phyloP scores from a whole-genome alignment of 176 grass and related monocot genomes.

The Aegilops tauschii region DNA sequence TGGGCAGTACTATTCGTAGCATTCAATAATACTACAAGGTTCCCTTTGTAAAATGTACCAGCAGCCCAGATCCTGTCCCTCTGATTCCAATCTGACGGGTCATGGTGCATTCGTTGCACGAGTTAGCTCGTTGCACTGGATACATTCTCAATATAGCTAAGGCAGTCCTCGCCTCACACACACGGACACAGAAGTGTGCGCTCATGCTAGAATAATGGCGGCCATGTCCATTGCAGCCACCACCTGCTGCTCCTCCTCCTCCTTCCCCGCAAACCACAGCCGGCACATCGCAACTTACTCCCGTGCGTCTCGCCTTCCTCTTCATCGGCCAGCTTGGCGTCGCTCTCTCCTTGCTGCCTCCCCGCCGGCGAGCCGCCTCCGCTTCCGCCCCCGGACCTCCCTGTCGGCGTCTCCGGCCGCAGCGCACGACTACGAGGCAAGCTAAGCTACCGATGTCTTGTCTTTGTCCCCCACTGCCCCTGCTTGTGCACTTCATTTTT shows the following conservation, averaged over 20 bases:
- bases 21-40: no score
- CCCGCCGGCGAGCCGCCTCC: background rate
- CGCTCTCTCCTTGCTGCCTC: constrained; percentile 1
- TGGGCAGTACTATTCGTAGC: no score
- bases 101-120: no score
- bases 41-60: no score
- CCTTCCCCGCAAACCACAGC: background rate
- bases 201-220: constrained; percentile 19
- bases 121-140: no score
- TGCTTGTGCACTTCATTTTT: background rate
- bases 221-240: constrained; percentile 6
- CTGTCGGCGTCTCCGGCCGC: constrained; percentile 21
- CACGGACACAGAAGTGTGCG: background rate
- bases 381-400: constrained; percentile 27
- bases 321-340: background rate
- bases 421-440: constrained; percentile 51
- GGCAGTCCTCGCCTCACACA: constrained; percentile 3
- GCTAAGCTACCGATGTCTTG: background rate
- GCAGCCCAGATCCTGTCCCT: no score
- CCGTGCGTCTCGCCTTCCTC: background rate
- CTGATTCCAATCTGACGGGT: no score
- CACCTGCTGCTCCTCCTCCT: background rate
- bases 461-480: background rate
- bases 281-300: background rate
- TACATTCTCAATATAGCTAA: background rate